phyloP scores from a whole-genome alignment of 352 stramenopile genomes.

The Globisporangium parvum region DNA sequence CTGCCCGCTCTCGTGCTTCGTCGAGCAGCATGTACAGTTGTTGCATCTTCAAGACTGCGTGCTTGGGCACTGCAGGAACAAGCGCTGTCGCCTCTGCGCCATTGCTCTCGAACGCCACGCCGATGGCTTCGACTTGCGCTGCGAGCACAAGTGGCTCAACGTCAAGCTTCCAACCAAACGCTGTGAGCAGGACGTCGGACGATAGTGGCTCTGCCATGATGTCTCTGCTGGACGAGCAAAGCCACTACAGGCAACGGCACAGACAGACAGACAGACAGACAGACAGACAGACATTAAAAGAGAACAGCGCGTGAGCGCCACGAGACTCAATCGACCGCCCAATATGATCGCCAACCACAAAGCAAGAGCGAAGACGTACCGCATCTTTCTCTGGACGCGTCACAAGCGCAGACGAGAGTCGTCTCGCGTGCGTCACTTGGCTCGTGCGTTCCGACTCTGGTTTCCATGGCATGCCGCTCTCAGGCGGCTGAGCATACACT shows the following conservation, averaged over 20 bases:
- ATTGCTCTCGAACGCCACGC: conserved; percentile 15
- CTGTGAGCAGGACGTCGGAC: conserved; percentile 42
- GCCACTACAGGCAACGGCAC: conserved; percentile 37
- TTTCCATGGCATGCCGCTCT: conserved; percentile 61
- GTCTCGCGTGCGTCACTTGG: conserved; percentile 1
- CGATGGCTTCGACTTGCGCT: conserved; percentile 48
- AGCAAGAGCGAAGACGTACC: conserved; percentile 25
- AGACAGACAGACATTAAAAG: background rate
- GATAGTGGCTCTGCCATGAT: conserved; percentile 50
- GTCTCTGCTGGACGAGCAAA: conserved; percentile 44
- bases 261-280: conserved; percentile 3
- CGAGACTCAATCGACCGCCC: background rate
- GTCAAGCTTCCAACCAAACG: conserved; percentile 49
- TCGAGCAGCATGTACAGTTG: conserved; percentile 56
- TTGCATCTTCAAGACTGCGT: conserved; percentile 41
- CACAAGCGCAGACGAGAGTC: conserved; percentile 30
- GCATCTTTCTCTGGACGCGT: conserved; percentile 50
- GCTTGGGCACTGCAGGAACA: conserved; percentile 3
- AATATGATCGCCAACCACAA: background rate
- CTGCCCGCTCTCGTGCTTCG: conserved; percentile 13
- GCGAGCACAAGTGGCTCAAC: conserved; percentile 38
- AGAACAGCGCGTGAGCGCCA: background rate
- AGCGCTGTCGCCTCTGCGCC: background rate
- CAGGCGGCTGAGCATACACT: conserved; percentile 19
- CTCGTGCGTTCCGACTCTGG: background rate